Evolutionary conservation across 257 asterid genomes (phyloP), one percentile per base, ranked within the genome.

Genomic region (Cynanchum wilfordii): DNA sequence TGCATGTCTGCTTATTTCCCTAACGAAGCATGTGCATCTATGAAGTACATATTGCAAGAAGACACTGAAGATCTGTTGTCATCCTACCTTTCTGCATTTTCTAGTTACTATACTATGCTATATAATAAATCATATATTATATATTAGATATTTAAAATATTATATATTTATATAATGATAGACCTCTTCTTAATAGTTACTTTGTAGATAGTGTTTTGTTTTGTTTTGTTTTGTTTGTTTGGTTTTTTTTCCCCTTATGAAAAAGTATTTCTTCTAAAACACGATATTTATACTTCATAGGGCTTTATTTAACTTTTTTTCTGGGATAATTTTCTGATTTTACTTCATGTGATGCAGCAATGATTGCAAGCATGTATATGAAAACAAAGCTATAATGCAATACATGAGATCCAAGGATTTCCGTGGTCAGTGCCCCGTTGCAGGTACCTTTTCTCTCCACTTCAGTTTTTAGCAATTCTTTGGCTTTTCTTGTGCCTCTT

Each of bases 301-400:
- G n/a, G n/a, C n/a, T n/a, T n/a, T n/a, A n/a, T n/a, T n/a, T n/a
- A n/a, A n/a, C n/a, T n/a, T n/a, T n/a, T n/a, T n/a, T n/a, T n/a
- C n/a, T n/a, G n/a, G n/a, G n/a, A n/a, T n/a, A n/a, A n/a, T n/a
- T n/a, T n/a, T n/a, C n/a, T n/a, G n/a, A n/a, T 6, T 36, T 36
- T 36, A 36, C 51, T 25, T 52, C 25, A 12, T 58, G 7, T 68
- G 77, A 30, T 81, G 75, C 84, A 94, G 99, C 75, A 66, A 78
- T 90, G 96, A 92, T 76, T 92, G 99, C 96, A 95, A 95, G 88
- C 99, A 95, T 82, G 79, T 92, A 70, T 95, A 86, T 75, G 98
- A 90, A 73, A 90, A 86, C 84, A 56, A 75, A 40, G 77, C 88
- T 70, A 82, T 95, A 75, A 74, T 84, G 87, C 88, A 73, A 51